Evolutionary conservation across 805 yeast genomes (phyloP).

Genomic region (Kuraishia floccosa): DNA sequence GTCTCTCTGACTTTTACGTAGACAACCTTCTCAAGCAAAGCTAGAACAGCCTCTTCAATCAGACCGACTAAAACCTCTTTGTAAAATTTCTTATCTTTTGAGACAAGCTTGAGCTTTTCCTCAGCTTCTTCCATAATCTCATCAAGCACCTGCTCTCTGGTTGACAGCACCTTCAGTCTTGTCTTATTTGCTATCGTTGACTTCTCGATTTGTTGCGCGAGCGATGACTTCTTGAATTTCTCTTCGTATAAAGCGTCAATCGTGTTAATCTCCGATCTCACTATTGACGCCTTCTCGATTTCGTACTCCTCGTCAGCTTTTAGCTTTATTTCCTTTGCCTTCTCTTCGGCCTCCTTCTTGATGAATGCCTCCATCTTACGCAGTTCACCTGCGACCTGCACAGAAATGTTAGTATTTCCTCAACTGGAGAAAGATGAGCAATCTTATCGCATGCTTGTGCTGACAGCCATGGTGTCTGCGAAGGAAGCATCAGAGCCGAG

Average conservation of each 20-base stretch:
- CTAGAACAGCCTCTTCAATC: slow-evolving; percentile 65
- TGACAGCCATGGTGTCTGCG: no score
- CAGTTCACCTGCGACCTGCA: slow-evolving; percentile 86
- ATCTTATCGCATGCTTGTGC: no score
- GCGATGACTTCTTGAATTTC: slow-evolving; percentile 80
- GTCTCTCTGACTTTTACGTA: slow-evolving; percentile 54
- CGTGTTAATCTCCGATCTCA: slow-evolving; percentile 82
- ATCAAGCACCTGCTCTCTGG: slow-evolving; percentile 73
- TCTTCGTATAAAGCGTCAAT: slow-evolving; percentile 74
- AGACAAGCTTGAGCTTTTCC: slow-evolving; percentile 43
- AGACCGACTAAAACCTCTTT: slow-evolving; percentile 61
- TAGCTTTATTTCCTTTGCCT: slow-evolving; percentile 89
- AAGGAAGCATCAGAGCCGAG: no score
- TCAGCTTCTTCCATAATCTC: slow-evolving; percentile 66
- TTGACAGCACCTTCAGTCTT: slow-evolving; percentile 78
- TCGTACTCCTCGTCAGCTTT: slow-evolving; percentile 99
- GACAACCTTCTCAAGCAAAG: slow-evolving; percentile 64
- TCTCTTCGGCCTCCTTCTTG: slow-evolving; percentile 98
- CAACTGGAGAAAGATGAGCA: no score
- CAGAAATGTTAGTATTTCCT: slow-evolving; percentile 4
- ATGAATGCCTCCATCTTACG: slow-evolving; percentile 97
- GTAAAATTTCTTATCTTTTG: slow-evolving; percentile 48
- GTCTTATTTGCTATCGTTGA: slow-evolving; percentile 94
- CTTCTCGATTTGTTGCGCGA: slow-evolving; percentile 91
- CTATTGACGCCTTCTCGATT: slow-evolving; percentile 92